Evolutionary conservation across 768 basidiomycete genomes (phyloP).

Genomic region (Russula olivacea): DNA sequence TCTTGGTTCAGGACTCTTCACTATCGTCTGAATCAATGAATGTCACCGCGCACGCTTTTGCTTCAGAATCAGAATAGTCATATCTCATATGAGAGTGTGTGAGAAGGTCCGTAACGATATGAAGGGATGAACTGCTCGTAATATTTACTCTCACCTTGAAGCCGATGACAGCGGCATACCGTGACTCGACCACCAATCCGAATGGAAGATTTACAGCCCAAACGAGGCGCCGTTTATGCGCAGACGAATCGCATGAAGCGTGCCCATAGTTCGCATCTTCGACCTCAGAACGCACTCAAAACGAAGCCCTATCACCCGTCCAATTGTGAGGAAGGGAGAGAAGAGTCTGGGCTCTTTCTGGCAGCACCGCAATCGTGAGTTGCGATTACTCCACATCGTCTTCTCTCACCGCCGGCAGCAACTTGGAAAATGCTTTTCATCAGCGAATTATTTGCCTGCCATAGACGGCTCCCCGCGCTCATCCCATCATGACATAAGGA

Average conservation of each 20-base stretch:
- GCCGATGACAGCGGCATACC: constrained; percentile 13
- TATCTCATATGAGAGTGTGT: neutral
- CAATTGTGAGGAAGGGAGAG: neutral
- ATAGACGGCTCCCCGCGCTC: neutral
- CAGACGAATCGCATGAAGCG: constrained; percentile 30
- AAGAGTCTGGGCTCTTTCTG: neutral
- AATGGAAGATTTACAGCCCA: constrained; percentile 37
- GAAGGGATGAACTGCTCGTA: neutral
- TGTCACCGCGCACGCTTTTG: neutral
- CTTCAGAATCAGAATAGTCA: neutral
- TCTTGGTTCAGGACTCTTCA: neutral
- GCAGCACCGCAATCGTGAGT: neutral
- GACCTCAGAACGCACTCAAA: neutral
- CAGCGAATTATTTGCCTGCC: neutral
- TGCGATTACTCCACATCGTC: neutral
- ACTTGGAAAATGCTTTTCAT: neutral
- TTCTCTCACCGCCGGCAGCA: neutral
- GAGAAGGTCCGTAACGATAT: neutral
- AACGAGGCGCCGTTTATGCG: constrained; percentile 36
- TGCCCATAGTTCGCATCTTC: constrained; percentile 25
- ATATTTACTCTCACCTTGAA: constrained; percentile 10
- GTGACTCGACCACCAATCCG: neutral
- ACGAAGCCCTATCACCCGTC: constrained; percentile 6
- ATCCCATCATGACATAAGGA: neutral
- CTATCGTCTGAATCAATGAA: neutral